Evolutionary conservation across 306 rosid species (phyloP).

Genomic region (Quercus berberidifolia): DNA sequence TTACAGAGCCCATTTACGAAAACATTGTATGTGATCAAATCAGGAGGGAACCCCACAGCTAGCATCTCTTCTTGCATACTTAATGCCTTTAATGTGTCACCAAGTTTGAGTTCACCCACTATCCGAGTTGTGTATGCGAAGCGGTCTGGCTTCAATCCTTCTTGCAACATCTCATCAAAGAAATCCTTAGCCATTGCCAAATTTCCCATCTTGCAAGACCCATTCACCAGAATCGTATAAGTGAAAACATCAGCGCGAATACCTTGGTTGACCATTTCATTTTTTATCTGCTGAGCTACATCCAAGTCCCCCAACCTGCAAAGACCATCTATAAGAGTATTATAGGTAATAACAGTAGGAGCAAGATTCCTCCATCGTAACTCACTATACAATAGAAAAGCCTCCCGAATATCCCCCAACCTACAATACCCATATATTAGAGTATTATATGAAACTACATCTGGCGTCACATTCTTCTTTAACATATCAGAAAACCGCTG

Average conservation of each 20-base stretch:
- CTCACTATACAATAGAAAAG: conserved; percentile 57
- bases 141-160: conserved; percentile 63
- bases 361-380: conserved; percentile 33
- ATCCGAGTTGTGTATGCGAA: conserved; percentile 60
- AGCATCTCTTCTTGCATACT: conserved; percentile 76
- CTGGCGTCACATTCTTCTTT: conserved; percentile 45
- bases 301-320: conserved; percentile 70
- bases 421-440: conserved; percentile 60
- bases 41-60: conserved; percentile 60
- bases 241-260: conserved; percentile 63
- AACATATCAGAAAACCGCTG: conserved; percentile 39
- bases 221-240: conserved; percentile 63
- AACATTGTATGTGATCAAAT: conserved; percentile 63
- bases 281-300: conserved; percentile 48
- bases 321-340: conserved; percentile 69
- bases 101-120: conserved; percentile 63
- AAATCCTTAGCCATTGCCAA: conserved; percentile 58
- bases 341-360: conserved; percentile 63
- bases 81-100: conserved; percentile 52
- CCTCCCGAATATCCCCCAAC: conserved; percentile 48
- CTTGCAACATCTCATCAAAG: conserved; percentile 62
- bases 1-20: conserved; percentile 56
- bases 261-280: conserved; percentile 55
- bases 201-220: conserved; percentile 54
- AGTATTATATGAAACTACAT: conserved; percentile 61